Conservation (phyloP, 2,329 filamentous ascomycete species). For the Epichloe hybrida region DNA sequence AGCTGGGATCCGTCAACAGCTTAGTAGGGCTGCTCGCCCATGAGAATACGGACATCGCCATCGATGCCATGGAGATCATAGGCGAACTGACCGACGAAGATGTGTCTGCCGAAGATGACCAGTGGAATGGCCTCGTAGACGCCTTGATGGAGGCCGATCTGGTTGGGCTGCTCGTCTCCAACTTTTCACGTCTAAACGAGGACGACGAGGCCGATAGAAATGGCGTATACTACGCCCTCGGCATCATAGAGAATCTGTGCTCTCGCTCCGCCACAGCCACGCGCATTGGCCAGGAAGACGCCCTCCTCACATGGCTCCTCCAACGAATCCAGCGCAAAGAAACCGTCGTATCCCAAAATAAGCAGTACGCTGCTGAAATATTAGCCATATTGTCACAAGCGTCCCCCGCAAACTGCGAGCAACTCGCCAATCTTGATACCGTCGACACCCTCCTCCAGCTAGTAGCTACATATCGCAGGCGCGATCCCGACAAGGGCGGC, state of each 20-base stretch:
- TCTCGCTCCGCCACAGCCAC: conserved; percentile 57
- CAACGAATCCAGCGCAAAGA: conserved; percentile 58
- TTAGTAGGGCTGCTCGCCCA: conserved; percentile 76
- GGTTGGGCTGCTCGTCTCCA: conserved; percentile 59
- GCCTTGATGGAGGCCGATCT: conserved; percentile 56
- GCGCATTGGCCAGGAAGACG: conserved; percentile 54
- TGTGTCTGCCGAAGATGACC: conserved; percentile 62
- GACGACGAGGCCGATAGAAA: conserved; percentile 55
- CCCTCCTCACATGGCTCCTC: conserved; percentile 65
- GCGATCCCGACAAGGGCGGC: conserved; percentile 71
- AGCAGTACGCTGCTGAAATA: conserved; percentile 87
- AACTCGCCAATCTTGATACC: conserved; percentile 52
- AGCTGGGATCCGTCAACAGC: conserved; percentile 56
- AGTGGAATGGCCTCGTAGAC: conserved; percentile 68
- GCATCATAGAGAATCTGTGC: conserved; percentile 73
- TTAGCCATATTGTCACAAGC: conserved; percentile 78
- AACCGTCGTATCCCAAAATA: conserved; percentile 66
- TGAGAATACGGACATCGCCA: conserved; percentile 94
- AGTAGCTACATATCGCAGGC: conserved; percentile 69
- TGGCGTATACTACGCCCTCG: conserved; percentile 77
- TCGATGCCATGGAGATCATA: conserved; percentile 79
- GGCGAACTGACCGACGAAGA: conserved; percentile 90
- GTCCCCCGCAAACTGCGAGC: conserved; percentile 50
- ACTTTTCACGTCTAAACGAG: conserved; percentile 71
- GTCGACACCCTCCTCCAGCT: conserved; percentile 73